Percentiles rank a stretch among this genome's conserved stretches.
These are phyloP conservation scores for Rutstroemia sp. DNA, from an alignment of 2,329 filamentous ascomycete genomes.

Conservation along the genomic window DNA sequence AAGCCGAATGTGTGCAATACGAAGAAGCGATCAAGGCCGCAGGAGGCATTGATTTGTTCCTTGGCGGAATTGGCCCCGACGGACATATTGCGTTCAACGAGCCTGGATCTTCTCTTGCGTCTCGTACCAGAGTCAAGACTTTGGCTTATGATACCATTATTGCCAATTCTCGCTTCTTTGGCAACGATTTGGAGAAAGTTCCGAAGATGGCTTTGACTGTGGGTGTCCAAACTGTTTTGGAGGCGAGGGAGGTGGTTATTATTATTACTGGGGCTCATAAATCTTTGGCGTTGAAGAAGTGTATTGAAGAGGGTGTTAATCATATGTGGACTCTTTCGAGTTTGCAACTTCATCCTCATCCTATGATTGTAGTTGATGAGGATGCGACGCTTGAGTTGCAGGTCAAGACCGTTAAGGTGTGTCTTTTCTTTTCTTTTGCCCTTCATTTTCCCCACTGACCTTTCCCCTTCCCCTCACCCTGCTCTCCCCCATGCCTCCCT, in stretches of 20 bases:
- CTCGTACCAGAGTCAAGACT: slow-evolving; percentile 77
- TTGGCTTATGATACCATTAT: slow-evolving; percentile 81
- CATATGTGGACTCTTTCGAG: slow-evolving; percentile 88
- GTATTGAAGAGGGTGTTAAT: slow-evolving; percentile 74
- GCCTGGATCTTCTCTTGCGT: slow-evolving; percentile 70
- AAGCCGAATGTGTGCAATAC: slow-evolving; percentile 71
- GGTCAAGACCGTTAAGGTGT: slow-evolving; percentile 63
- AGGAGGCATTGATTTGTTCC: slow-evolving; percentile 79
- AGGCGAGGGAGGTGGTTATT: slow-evolving; percentile 73
- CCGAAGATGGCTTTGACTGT: slow-evolving; percentile 80
- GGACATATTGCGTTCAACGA: slow-evolving; percentile 91
- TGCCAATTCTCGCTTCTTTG: slow-evolving; percentile 80
- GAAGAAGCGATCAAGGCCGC: slow-evolving; percentile 67
- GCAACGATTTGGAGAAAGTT: slow-evolving; percentile 63
- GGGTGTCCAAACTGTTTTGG: slow-evolving; percentile 75
- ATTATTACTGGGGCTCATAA: slow-evolving; percentile 80
- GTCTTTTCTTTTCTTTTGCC: slow-evolving; percentile 9
- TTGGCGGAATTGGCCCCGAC: slow-evolving; percentile 78
- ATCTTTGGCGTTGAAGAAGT: slow-evolving; percentile 69
- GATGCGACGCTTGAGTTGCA: slow-evolving; percentile 67
- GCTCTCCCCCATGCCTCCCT: slow-evolving; percentile 11
- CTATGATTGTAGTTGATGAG: slow-evolving; percentile 78
- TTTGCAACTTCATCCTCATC: slow-evolving; percentile 72
- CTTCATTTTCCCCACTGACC: not conserved
- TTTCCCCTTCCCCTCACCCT: not conserved